Base-by-base conservation (phyloP, 2,329 filamentous ascomycete genomes). In the Penicillium corylophilum region DNA sequence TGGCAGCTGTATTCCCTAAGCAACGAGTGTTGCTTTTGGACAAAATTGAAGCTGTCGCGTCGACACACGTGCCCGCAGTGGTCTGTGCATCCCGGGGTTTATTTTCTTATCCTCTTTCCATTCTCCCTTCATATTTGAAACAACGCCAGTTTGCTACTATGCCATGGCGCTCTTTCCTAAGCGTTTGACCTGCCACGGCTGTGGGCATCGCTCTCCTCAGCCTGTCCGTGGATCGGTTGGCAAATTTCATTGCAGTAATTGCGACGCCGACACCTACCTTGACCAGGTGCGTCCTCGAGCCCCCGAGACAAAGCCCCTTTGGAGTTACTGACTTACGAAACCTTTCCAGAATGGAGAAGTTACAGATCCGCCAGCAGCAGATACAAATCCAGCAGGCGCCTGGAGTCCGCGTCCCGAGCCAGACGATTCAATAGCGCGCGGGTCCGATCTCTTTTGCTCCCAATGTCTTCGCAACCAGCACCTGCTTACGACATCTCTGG, bases 391-490 rank as follows among this genome's bases (percentile, higher is more conserved):
- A 54, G 69, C 59, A 60, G 57, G 65, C 64, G 66, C 73, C 61
- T 61, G 67, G 57, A 56, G 75, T 80, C 55, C 88, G 84, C 66
- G 64, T 39, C 62, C 68, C 51, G 57, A 69, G 54, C 61, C 67
- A 35, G 48, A 56, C 49, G 59, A 67, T 68, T 48, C 52, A 62
- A 48, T 67, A 73, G 43, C 69, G 72, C 20, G 35, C 20, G 16
- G 35, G 16, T 38, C 35, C 22, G 70, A 71, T 35, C 71, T 81
- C 51, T 87, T 87, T 69, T 99, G 94, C 79, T 74, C 81, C 43
- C 87, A 81, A 49, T 99, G 94, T 65, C 75, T 92, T 46, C 90
- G 90, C 70, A 97, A 99, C 70, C 94, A 99, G 69, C 85, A 89
- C 50, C 78, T 96, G 6, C 84, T 92, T 60, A 87, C 85, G 29